Evolutionary conservation across 495 filamentous ascomycete genomes (phyloP).

Genomic region (Xylaria cubensis): DNA sequence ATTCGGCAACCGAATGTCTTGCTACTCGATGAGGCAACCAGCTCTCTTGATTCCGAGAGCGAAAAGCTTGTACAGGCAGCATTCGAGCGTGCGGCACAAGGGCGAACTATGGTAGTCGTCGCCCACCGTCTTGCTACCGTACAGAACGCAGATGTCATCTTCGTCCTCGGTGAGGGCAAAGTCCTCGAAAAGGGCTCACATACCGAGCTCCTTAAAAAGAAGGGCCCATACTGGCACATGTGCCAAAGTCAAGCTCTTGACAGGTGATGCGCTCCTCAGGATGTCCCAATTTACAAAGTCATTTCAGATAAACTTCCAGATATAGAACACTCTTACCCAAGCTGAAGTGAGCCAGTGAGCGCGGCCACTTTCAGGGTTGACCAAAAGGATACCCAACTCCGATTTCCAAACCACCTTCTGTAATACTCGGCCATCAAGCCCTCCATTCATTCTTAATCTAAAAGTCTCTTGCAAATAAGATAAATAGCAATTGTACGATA

Average conservation of each 20-base stretch:
- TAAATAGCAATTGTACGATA: background rate
- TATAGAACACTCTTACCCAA: background rate
- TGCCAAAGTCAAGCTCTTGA: conserved; percentile 44
- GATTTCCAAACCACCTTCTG: background rate
- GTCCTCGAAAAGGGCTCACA: conserved; percentile 66
- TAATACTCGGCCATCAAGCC: background rate
- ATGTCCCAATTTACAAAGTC: background rate
- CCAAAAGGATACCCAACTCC: background rate
- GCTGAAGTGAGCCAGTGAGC: background rate
- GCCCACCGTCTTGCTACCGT: conserved; percentile 69
- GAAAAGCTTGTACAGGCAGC: conserved; percentile 78
- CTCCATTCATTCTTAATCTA: background rate
- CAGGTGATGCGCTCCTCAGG: conserved; percentile 21
- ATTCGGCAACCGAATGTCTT: conserved; percentile 75
- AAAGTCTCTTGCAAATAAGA: background rate
- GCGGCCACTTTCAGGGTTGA: background rate
- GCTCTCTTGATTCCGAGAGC: conserved; percentile 75
- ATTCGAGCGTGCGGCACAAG: conserved; percentile 68
- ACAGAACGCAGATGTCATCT: conserved; percentile 66
- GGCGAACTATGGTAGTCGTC: conserved; percentile 77
- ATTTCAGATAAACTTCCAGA: background rate
- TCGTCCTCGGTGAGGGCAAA: conserved; percentile 62
- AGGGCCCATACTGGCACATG: conserved; percentile 63
- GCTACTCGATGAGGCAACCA: conserved; percentile 84
- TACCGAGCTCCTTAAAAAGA: conserved; percentile 55